Evolutionary conservation across 1,284 basidiomycete genomes (phyloP), one percentile per base, ranked within the genome.

Genomic region (Acaromyces ingoldii): DNA sequence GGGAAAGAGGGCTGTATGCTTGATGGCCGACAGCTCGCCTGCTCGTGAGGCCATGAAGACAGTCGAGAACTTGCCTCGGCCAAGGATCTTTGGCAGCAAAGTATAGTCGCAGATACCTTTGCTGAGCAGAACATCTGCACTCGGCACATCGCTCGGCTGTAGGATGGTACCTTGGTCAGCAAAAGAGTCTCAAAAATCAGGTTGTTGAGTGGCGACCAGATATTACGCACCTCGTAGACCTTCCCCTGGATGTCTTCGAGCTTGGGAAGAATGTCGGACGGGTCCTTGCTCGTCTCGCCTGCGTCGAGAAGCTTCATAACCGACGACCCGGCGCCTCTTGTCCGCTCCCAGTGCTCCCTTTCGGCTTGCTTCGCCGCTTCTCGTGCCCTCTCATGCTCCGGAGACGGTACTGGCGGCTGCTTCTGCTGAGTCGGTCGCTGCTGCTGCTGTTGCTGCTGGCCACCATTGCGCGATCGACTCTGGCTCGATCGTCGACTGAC

Each of bases 1-100:
- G 0, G 80, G 79, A 53, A 81, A 79, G 17, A 82, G 74, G 3
- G 81, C 79, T 2, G 81, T 82, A 63, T 82, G 80, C 59, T 82
- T 82, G 64, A 82, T 75, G 0, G 81, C 81, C 60, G 77, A 80
- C 2, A 62, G 57, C 33, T 70, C 60, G n/a, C 67, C 67, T 13
- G 56, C 58, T 46, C 72, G 73, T 40, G 63, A 66, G 1, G 72
- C 71, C n/a, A 75, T 62, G 36, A 74, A 75, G 40, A 75, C 72
- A 39, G 62, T 70, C 24, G 71, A 74, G 49, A 75, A 75, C 45
- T 73, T 73, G 52, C 72, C 72, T 15, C 72, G 58, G 11, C 72
- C 72, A 15, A 75, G 62, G 38, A 68, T 62, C 49, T 60, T 64
- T 26, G 72, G 72, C n/a, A 75, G 65, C 46, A 75, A 51, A 46